Conservation (phyloP, 805 yeast species). For the Ogataea philodendri region DNA sequence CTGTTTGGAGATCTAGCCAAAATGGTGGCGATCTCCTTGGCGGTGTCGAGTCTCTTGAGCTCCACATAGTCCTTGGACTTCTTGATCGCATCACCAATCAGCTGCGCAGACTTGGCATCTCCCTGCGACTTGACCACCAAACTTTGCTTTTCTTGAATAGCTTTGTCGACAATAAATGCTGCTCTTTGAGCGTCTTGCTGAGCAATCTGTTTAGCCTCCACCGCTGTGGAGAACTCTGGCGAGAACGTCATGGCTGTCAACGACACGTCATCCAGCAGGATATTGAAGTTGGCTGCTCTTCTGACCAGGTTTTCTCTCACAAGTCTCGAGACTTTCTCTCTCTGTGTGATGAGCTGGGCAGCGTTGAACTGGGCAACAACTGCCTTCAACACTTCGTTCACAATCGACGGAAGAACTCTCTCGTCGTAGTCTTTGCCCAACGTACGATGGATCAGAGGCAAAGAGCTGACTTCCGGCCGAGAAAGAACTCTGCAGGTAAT, state of each 20-base stretch:
- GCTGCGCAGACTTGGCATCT: constrained; percentile 96
- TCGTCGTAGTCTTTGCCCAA: constrained; percentile 95
- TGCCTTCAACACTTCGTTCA: constrained; percentile 92
- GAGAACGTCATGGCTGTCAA: constrained; percentile 95
- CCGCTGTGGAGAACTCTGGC: constrained; percentile 96
- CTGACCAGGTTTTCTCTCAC: constrained; percentile 88
- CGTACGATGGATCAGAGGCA: constrained; percentile 87
- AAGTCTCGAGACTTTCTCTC: constrained; percentile 90
- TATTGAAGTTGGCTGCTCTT: constrained; percentile 88
- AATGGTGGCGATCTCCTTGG: constrained; percentile 89
- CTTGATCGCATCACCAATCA: constrained; percentile 98
- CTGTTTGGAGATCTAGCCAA: constrained; percentile 86
- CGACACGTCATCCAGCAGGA: constrained; percentile 90
- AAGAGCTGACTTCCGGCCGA: constrained; percentile 73
- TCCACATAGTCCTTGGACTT: constrained; percentile 95
- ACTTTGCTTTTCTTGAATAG: constrained; percentile 96
- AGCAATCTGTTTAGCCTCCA: constrained; percentile 98
- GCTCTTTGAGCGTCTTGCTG: constrained; percentile 99
- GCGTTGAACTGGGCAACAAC: constrained; percentile 99
- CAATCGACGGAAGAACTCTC: constrained; percentile 95
- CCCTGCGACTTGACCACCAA: constrained; percentile 96
- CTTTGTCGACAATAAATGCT: constrained; percentile 94
- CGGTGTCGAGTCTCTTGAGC: constrained; percentile 94
- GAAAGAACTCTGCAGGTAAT: constrained; percentile 97
- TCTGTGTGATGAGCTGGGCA: constrained; percentile 96